Percentiles rank a stretch among this genome's conserved stretches.
These are phyloP conservation scores for Mortierella polycephala DNA, from an alignment of 371 early-diverging fungal species.

Conservation along the genomic window DNA sequence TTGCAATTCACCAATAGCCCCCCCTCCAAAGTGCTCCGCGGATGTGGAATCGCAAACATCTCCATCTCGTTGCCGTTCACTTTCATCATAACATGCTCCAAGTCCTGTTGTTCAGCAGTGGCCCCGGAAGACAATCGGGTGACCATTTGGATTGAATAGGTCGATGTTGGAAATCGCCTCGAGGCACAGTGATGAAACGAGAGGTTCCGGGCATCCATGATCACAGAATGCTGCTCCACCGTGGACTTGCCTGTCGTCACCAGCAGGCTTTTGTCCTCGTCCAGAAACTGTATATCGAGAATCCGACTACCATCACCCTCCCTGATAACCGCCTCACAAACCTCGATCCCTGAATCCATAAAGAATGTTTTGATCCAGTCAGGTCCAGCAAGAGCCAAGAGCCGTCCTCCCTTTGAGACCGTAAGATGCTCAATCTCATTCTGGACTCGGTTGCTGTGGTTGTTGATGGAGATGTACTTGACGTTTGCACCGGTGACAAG, in stretches of 20 bases:
- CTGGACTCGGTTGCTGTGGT: conserved; percentile 1
- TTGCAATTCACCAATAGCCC: conserved; percentile 1
- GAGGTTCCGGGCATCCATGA: conserved; percentile 24
- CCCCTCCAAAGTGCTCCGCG: not conserved
- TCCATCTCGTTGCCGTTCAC: conserved; percentile 19
- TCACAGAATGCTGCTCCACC: conserved; percentile 13
- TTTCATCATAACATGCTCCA: conserved; percentile 11
- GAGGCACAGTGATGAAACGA: conserved; percentile 11
- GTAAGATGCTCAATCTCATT: conserved; percentile 19
- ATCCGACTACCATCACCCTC: not conserved
- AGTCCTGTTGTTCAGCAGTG: not conserved
- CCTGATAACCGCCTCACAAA: conserved; percentile 3
- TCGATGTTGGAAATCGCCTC: conserved; percentile 13
- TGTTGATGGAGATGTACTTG: conserved; percentile 21
- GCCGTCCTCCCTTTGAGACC: conserved; percentile 13
- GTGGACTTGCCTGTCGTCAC: conserved; percentile 10
- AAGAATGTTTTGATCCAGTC: conserved; percentile 25
- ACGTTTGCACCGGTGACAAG: conserved; percentile 13
- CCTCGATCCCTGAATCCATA: conserved; percentile 26
- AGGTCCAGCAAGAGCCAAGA: conserved; percentile 8
- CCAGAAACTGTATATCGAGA: conserved; percentile 20
- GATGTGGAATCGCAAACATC: conserved; percentile 21
- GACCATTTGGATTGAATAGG: conserved; percentile 22
- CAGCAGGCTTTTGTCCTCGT: conserved; percentile 20
- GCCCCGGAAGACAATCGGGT: not conserved